Evolutionary conservation across 2,329 filamentous ascomycete genomes (phyloP).

Genomic region (Pseudocercospora cruenta): DNA sequence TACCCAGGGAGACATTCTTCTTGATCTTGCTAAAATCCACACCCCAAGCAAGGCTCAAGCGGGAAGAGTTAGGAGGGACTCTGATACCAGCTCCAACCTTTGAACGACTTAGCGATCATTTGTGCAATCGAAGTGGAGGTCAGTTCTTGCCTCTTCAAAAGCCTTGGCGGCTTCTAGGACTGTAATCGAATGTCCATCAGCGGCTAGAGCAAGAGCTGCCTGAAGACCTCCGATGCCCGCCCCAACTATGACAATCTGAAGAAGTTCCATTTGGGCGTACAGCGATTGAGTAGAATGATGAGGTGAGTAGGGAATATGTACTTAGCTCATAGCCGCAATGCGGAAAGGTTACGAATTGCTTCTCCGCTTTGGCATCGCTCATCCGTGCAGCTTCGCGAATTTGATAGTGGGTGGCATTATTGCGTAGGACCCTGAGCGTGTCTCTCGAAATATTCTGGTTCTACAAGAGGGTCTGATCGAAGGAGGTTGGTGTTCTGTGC

Average conservation of each 20-base stretch:
- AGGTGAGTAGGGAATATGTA: neutral
- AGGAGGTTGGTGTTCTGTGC: too few species aligned
- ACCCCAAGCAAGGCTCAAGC: slow-evolving; percentile 44
- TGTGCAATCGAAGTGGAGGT: too few species aligned
- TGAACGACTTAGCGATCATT: slow-evolving; percentile 25
- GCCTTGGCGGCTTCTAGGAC: slow-evolving; percentile 44
- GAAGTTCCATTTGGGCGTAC: neutral
- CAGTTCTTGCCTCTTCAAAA: slow-evolving; percentile 31
- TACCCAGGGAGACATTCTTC: slow-evolving; percentile 34
- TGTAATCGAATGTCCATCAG: slow-evolving; percentile 56
- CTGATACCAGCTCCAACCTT: slow-evolving; percentile 31
- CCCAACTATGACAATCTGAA: slow-evolving; percentile 58
- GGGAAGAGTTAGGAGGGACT: slow-evolving; percentile 40
- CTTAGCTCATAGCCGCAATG: too few species aligned
- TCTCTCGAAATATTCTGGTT: too few species aligned
- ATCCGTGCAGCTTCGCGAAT: too few species aligned
- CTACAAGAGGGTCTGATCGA: too few species aligned
- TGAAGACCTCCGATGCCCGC: slow-evolving; percentile 59
- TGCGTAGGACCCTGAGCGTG: too few species aligned
- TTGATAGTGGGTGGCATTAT: too few species aligned
- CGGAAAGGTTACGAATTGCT: too few species aligned
- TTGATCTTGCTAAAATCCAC: slow-evolving; percentile 35
- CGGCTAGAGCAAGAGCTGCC: slow-evolving; percentile 53
- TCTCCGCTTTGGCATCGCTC: too few species aligned
- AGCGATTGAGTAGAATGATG: neutral